Percentiles rank a stretch among this genome's conserved stretches.
Evolutionary conservation across 352 stramenopile genomes (phyloP).

Genomic region (Blastocystis sp.): DNA sequence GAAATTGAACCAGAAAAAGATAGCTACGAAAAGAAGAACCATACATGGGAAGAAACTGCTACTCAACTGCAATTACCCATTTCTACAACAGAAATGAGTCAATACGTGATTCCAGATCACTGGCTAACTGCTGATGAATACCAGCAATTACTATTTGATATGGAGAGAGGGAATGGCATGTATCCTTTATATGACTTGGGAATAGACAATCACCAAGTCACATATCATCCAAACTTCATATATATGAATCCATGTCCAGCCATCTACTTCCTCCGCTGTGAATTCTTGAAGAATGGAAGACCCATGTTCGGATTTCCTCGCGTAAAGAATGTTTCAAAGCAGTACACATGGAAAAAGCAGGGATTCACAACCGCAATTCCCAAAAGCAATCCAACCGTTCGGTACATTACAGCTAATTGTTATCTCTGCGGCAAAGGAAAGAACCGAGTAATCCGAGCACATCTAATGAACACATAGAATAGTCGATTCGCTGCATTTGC

Average conservation of each 20-base stretch:
- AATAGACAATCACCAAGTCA: slow-evolving; percentile 23
- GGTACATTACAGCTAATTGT: slow-evolving; percentile 61
- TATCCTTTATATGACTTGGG: slow-evolving; percentile 58
- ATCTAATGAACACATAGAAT: slow-evolving; percentile 20
- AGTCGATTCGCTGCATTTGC: slow-evolving; percentile 29
- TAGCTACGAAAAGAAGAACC: slow-evolving; percentile 9
- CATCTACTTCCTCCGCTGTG: slow-evolving; percentile 53
- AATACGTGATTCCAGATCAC: not conserved
- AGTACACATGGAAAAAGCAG: slow-evolving; percentile 63
- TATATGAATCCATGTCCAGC: slow-evolving; percentile 48
- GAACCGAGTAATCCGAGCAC: not conserved
- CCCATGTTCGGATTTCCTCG: slow-evolving; percentile 62
- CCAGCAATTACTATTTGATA: not conserved
- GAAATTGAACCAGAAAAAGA: not conserved
- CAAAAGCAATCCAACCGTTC: slow-evolving; percentile 41
- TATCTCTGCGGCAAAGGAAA: slow-evolving; percentile 54
- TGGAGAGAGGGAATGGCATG: not conserved
- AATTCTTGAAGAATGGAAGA: slow-evolving; percentile 58
- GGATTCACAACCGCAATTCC: slow-evolving; percentile 63
- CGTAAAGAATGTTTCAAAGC: slow-evolving; percentile 50
- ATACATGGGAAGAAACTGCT: slow-evolving; percentile 53
- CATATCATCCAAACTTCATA: slow-evolving; percentile 57
- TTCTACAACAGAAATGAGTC: slow-evolving; percentile 30
- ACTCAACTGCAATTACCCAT: slow-evolving; percentile 1
- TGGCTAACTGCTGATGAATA: slow-evolving; percentile 46